Evolutionary conservation across 331 rosid genomes (phyloP).

Genomic region (Erythrophleum ivorense): DNA sequence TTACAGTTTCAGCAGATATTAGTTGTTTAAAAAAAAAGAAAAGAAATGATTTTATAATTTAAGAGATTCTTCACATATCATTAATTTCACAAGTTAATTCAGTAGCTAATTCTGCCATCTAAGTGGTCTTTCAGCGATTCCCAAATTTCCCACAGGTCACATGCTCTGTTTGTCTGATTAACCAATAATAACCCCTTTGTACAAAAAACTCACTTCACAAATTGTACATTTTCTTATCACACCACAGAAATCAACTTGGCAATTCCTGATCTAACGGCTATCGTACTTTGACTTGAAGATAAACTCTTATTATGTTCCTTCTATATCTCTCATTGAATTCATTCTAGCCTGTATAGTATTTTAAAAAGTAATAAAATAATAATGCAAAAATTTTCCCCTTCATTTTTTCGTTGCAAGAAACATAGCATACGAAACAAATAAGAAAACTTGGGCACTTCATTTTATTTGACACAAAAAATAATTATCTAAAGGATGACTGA

Average conservation of each 20-base stretch:
- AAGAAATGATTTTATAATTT: no score
- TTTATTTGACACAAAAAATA: constrained; percentile 32
- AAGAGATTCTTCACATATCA: background rate
- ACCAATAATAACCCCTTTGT: background rate
- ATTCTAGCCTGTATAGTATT: background rate
- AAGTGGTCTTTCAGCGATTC: no score
- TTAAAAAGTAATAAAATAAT: background rate
- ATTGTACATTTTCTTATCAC: background rate
- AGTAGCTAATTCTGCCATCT: no score
- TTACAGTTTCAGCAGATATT: background rate
- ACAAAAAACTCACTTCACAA: background rate
- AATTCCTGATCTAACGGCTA: background rate
- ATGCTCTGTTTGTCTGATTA: background rate
- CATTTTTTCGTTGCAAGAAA: constrained; percentile 19
- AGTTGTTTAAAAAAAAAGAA: background rate
- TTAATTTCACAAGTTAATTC: background rate
- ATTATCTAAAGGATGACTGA: constrained; percentile 69
- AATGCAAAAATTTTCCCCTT: background rate
- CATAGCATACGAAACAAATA: background rate
- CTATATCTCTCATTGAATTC: background rate
- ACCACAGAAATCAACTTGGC: constrained; percentile 1
- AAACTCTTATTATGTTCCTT: constrained; percentile 16
- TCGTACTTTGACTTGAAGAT: background rate
- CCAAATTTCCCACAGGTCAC: background rate
- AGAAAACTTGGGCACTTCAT: background rate